Conservation (phyloP, 176 grass and related monocot genomes). For the Carex littledalei region DNA sequence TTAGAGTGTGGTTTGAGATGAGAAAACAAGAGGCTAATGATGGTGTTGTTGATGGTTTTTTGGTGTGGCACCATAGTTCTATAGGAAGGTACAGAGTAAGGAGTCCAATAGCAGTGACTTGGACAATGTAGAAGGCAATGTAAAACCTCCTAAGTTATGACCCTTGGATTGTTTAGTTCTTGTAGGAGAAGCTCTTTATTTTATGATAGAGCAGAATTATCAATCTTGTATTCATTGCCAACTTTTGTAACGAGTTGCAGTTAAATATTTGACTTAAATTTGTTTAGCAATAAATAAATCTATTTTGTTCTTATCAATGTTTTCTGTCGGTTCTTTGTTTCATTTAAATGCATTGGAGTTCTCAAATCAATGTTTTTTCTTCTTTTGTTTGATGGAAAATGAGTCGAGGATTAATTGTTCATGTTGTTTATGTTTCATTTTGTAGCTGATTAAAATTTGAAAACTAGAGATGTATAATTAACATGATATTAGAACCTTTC, state of each 20-base stretch:
- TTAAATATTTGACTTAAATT: constrained; percentile 10
- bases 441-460: neutral
- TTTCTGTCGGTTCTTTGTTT: neutral
- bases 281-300: constrained; percentile 9
- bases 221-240: neutral
- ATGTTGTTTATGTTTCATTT: neutral
- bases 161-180: constrained; percentile 13
- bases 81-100: constrained; percentile 60
- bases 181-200: neutral
- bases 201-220: constrained; percentile 7
- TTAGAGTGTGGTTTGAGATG: constrained; percentile 34
- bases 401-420: neutral
- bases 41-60: constrained; percentile 36
- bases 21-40: constrained; percentile 7
- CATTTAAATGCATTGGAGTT: neutral
- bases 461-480: neutral
- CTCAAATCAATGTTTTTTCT: neutral
- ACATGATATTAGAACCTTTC: neutral
- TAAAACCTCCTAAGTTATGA: neutral
- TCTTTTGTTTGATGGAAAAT: neutral
- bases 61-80: constrained; percentile 52
- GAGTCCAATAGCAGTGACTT: constrained; percentile 72
- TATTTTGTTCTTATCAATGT: constrained; percentile 3
- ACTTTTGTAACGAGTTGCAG: neutral
- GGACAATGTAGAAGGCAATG: too few relatives aligned